phyloP scores from a whole-genome alignment of 2,329 filamentous ascomycete genomes.

The Alternaria alternata region DNA sequence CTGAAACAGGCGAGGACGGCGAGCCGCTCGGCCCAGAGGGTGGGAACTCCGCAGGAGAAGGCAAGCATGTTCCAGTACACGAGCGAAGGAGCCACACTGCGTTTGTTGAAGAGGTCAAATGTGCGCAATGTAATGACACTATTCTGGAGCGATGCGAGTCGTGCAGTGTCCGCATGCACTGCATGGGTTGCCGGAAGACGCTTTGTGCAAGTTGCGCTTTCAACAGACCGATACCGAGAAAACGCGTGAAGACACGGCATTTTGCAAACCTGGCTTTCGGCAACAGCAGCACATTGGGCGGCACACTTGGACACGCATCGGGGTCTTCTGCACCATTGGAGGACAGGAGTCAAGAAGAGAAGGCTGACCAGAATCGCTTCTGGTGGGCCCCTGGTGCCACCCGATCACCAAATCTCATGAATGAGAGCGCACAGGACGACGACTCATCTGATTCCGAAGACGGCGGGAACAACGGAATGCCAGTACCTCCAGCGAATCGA shows the following conservation, averaged over 20 bases:
- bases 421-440: constrained; percentile 55
- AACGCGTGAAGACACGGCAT: constrained; percentile 50
- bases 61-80: constrained; percentile 64
- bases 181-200: constrained; percentile 67
- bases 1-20: constrained; percentile 62
- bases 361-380: constrained; percentile 50
- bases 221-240: constrained; percentile 60
- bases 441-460: constrained; percentile 52
- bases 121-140: constrained; percentile 61
- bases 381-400: constrained; percentile 68
- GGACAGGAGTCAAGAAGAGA: constrained; percentile 29
- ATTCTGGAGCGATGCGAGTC: constrained; percentile 67
- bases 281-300: constrained; percentile 33
- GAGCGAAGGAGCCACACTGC: constrained; percentile 61
- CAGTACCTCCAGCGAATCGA: constrained; percentile 41
- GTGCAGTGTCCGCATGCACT: constrained; percentile 69
- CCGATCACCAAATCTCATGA: constrained; percentile 66
- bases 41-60: constrained; percentile 56
- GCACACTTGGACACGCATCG: constrained; percentile 39
- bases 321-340: constrained; percentile 38
- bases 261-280: constrained; percentile 50
- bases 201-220: constrained; percentile 68
- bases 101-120: constrained; percentile 63
- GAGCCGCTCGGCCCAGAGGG: constrained; percentile 63
- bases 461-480: constrained; percentile 47